Base-by-base conservation (phyloP, 164 flowering plant genomes). In the Umbellularia californica region DNA sequence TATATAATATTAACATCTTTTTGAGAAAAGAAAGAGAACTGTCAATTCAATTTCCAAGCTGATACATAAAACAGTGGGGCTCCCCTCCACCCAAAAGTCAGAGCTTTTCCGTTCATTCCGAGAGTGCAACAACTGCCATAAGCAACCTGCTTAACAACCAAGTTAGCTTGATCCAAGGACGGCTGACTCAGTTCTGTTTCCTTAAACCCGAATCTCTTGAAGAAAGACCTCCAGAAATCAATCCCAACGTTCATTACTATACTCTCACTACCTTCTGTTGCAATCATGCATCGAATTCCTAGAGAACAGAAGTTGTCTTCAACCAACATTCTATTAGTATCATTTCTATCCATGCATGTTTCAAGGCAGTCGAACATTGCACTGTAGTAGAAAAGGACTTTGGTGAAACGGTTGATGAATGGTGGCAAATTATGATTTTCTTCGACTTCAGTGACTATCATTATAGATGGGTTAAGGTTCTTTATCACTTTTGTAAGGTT, bases 71-170 rank as follows among this genome's bases (percentile, higher is more conserved):
- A 51, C 17, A 83, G 2, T 11, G 89, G 85, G 6, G 86, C 83
- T 30, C 89, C 90, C 70, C 84, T 88, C 93, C 93, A 89, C 41
- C 90, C 85, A 71, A 83, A 20, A 50, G 77, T 41, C 12, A 88
- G 52, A 77, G 79, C 58, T 72, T 87, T 82, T 0, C 81, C 83
- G 72, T 85, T 76, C 83, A 76, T 77, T 6, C 82, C 82, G 9
- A 90, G 68, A 6, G 89, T 82, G 77, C 83, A 85, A 71, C 75
- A 81, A 62, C 72, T 76, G 65, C 80, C 82, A 66, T 74, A 77
- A 28, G 65, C 7, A 67, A 84, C 83, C 10, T 79, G 74, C 33
- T 84, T 64, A 20, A 71, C 68, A 33, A 87, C 63, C 70, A 86
- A 69, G 11, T 69, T 70, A n/a, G 87, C 88, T 74, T 87, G 89